These are phyloP conservation scores for Sarcodon aspratus DNA, from an alignment of 768 basidiomycete genomes.

Conservation along the genomic window DNA sequence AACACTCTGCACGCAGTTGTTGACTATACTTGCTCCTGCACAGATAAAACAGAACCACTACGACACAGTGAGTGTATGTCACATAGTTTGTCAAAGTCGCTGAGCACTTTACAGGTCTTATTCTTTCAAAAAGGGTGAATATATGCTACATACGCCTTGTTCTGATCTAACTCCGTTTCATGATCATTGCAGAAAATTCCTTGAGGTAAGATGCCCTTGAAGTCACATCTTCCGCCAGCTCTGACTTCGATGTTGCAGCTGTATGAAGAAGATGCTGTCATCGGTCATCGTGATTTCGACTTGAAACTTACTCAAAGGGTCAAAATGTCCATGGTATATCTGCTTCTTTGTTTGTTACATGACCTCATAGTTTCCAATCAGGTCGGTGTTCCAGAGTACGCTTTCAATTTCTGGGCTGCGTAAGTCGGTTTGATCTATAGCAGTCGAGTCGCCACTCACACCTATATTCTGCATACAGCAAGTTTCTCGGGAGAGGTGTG, in stretches of 20 bases:
- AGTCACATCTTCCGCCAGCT: background rate
- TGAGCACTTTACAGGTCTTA: slow-evolving; percentile 40
- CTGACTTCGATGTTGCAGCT: slow-evolving; percentile 24
- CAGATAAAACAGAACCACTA: slow-evolving; percentile 93
- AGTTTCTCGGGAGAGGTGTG: slow-evolving; percentile 72
- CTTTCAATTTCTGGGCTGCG: slow-evolving; percentile 91
- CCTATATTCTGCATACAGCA: slow-evolving; percentile 26
- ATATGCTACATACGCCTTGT: too few species aligned
- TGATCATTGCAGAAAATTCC: slow-evolving; percentile 50
- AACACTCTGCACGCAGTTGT: too few species aligned
- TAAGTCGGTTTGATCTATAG: slow-evolving; percentile 24
- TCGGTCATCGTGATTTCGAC: slow-evolving; percentile 92
- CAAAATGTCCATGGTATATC: slow-evolving; percentile 94
- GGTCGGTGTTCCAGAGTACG: slow-evolving; percentile 93
- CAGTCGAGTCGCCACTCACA: slow-evolving; percentile 2
- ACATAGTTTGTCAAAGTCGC: slow-evolving; percentile 12
- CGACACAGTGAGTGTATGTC: slow-evolving; percentile 55
- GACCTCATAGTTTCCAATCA: slow-evolving; percentile 14
- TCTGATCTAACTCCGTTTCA: slow-evolving; percentile 5
- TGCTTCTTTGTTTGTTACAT: background rate
- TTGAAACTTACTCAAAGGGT: slow-evolving; percentile 85
- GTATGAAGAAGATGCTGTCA: slow-evolving; percentile 93
- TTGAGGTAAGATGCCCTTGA: slow-evolving; percentile 38
- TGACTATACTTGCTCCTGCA: too few species aligned
- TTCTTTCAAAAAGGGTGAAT: slow-evolving; percentile 96